Evolutionary conservation across 306 rosid species (phyloP), one percentile per base, ranked within the genome.

Genomic region (Cotoneaster glaucophyllus): DNA sequence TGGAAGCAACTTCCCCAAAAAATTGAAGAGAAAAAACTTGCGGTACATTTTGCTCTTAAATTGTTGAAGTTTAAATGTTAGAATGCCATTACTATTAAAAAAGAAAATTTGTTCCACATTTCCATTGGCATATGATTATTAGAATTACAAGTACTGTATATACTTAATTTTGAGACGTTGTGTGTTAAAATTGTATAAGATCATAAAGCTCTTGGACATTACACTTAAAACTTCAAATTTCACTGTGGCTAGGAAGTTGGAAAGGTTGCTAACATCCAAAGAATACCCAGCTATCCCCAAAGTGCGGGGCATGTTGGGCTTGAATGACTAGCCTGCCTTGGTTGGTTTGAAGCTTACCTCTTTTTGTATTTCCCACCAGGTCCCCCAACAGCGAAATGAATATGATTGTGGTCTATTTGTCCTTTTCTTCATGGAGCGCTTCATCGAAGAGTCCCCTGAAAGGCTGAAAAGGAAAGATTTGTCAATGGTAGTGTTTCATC

Each of bases 341-440:
- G 41, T 56, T 73, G 59, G 24, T 54, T 69, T 31, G 48, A 61
- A 28, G 5, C 63, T 75, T 71, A 29, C 57, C 65, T 67, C 19
- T 59, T 81, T 41, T 66, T 19, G 64, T 69, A 67, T 81, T 48
- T 80, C 58, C 41, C 77, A 75, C 77, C 93, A 95, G 99, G 99
- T 95, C 70, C 99, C 99, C 11, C 99, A 92, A 82, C 97, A 95
- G 82, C 88, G 83, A 87, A 95, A 95, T 58, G 97, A 92, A 41
- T 95, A 74, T 82, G 99, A 95, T 48, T 95, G 99, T 77, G 99
- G 99, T 77, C 91, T 90, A 59, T 95, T 95, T 76, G 99, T 95
- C 28, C 84, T 95, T 34, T 89, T 79, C 82, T 95, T 92, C 84
- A 95, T 95, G 80, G 74, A 90, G 75, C 97, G 97, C 67, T 95